Percentiles rank a stretch among this genome's conserved stretches.
These are phyloP conservation scores for Cryptococcus hybrid DNA, from an alignment of 1,284 basidiomycete genomes.

Conservation along the genomic window DNA sequence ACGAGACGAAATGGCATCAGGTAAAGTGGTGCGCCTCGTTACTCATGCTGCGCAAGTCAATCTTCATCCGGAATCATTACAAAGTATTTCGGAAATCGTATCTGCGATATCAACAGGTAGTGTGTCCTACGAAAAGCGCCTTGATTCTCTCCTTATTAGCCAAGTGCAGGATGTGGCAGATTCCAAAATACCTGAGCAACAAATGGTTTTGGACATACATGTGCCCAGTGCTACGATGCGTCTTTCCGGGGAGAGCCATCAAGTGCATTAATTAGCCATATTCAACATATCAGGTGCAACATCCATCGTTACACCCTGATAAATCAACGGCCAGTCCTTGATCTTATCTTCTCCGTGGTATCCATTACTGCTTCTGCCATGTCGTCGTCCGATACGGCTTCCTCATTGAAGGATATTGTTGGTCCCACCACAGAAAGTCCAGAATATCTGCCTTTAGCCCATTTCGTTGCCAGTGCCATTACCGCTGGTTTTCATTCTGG, in stretches of 20 bases:
- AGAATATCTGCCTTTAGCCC: slow-evolving; percentile 1
- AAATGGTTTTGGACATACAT: slow-evolving; percentile 5
- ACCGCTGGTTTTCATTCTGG: slow-evolving; percentile 3
- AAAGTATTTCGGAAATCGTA: neutral
- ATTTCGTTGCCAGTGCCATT: neutral
- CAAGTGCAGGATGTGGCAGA: slow-evolving; percentile 9
- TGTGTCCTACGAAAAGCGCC: slow-evolving; percentile 8
- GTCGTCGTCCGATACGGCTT: neutral
- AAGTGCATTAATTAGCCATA: neutral
- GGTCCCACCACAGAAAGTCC: neutral
- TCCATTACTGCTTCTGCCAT: neutral
- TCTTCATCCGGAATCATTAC: neutral
- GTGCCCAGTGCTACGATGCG: slow-evolving; percentile 1
- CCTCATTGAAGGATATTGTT: slow-evolving; percentile 4
- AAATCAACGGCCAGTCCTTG: slow-evolving; percentile 1
- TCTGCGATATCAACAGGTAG: neutral
- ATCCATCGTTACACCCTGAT: slow-evolving; percentile 3
- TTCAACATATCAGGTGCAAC: neutral
- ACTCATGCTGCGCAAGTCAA: neutral
- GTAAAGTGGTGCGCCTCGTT: slow-evolving; percentile 3
- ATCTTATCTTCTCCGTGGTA: neutral
- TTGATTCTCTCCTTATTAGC: slow-evolving; percentile 15
- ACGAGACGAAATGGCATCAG: neutral
- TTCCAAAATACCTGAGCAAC: slow-evolving; percentile 2
- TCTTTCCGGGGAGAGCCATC: neutral